Evolutionary conservation across 768 basidiomycete genomes (phyloP), one percentile per base, ranked within the genome.

Genomic region (Lenzites betulinus): DNA sequence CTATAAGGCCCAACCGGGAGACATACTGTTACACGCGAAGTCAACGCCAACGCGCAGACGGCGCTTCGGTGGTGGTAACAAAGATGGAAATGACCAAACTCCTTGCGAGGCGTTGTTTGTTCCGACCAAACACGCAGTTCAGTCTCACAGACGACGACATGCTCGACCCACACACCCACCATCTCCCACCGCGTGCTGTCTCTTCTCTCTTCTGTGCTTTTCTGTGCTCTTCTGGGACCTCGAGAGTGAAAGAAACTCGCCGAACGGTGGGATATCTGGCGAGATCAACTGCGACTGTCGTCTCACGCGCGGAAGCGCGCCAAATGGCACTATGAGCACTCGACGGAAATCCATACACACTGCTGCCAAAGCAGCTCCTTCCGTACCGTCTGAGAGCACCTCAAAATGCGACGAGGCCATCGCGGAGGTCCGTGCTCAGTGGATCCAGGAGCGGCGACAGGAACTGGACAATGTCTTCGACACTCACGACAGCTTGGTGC

Each of bases 401-500:
- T 28, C 51, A 9, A 43, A 23, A 11, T 16, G 39, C n/a, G 46
- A 70, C 67, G 51, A 52, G 54, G 22, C 44, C 35, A 46, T 80
- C 46, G 73, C 65, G 15, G 68, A 60, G 23, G 78, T 78, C 63
- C 79, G 79, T 50, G 71, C 74, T 23, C 76, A 74, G 52, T 69
- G 88, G 70, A 66, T 94, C n/a, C 73, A 74, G 51, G 77, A 84
- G 65, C 86, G 83, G 71, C 86, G 89, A 71, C 68, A 68, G 15
- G 77, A 88, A 63, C 70, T 93, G 66, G 82, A 85, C 64, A 69
- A 71, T 6, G 80, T 91, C 26, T 69, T 84, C 59, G 83, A 88
- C 57, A 78, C 69, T 63, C 92, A 93, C 75, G 92, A 94, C 71
- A 79, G 81, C 66, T 71, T 90, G 75, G 92, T 93, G 71, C 67